These are phyloP conservation scores for Aquilaria sinensis DNA, from an alignment of 345 rosid species.

Conservation along the genomic window DNA sequence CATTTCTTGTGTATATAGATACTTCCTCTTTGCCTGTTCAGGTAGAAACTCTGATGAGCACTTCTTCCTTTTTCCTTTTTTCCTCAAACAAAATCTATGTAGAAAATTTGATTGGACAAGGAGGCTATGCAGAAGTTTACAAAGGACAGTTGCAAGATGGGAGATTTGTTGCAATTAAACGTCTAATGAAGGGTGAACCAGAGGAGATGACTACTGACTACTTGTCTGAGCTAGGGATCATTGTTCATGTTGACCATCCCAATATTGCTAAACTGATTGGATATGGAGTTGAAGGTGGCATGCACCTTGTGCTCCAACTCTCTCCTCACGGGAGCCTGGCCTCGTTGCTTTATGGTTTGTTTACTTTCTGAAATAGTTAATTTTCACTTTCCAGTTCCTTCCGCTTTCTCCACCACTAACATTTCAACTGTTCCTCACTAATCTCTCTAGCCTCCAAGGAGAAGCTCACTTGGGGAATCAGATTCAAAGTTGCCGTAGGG, in stretches of 20 bases:
- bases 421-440: background rate
- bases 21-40: too few relatives aligned
- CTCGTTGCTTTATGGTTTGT: slow-evolving; percentile 71
- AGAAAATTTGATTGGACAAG: slow-evolving; percentile 86
- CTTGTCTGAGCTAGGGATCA: slow-evolving; percentile 84
- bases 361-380: background rate
- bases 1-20: too few relatives aligned
- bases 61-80: background rate
- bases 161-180: slow-evolving; percentile 61
- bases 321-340: slow-evolving; percentile 88
- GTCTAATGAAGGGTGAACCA: slow-evolving; percentile 62
- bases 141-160: slow-evolving; percentile 65
- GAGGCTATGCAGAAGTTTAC: slow-evolving; percentile 91
- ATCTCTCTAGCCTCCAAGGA: slow-evolving; percentile 46
- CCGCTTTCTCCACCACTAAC: slow-evolving; percentile 1
- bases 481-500: slow-evolving; percentile 73
- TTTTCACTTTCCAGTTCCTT: slow-evolving; percentile 4
- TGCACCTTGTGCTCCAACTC: slow-evolving; percentile 86
- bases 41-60: too few relatives aligned
- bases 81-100: background rate
- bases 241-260: slow-evolving; percentile 92
- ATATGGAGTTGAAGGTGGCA: slow-evolving; percentile 90
- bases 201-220: slow-evolving; percentile 88
- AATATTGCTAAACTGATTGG: slow-evolving; percentile 84
- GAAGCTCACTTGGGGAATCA: slow-evolving; percentile 49